Evolutionary conservation across 2,329 filamentous ascomycete genomes (phyloP).

Genomic region (Meredithiella fracta): DNA sequence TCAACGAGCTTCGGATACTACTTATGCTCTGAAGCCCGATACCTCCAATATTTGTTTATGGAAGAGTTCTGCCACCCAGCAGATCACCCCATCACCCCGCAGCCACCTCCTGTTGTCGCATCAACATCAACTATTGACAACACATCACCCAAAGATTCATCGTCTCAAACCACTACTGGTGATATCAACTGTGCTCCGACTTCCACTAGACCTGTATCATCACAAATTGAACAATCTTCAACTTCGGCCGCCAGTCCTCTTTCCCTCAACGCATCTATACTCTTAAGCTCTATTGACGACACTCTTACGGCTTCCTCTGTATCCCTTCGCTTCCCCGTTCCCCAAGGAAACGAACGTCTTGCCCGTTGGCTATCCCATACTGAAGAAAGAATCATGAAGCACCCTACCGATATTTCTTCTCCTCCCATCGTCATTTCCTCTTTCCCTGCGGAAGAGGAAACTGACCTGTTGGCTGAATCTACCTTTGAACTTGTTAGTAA

Average conservation of each 20-base stretch:
- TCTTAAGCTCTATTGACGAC: background rate
- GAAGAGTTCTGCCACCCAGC: background rate
- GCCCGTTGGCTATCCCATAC: conserved; percentile 44
- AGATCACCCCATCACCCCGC: background rate
- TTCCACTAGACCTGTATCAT: too few relatives aligned
- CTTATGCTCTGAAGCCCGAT: conserved; percentile 7
- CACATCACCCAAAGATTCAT: background rate
- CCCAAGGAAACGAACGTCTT: conserved; percentile 37
- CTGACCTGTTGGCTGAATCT: conserved; percentile 34
- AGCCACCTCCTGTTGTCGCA: conserved; percentile 1
- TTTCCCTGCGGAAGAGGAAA: conserved; percentile 21
- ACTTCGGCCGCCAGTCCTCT: too few relatives aligned
- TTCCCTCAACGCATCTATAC: too few relatives aligned
- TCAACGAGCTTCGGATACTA: conserved; percentile 1
- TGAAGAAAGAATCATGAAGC: conserved; percentile 36
- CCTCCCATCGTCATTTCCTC: conserved; percentile 13
- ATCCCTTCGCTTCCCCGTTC: conserved; percentile 38
- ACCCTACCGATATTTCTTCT: background rate
- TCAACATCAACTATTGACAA: conserved; percentile 9
- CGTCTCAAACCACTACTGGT: too few relatives aligned
- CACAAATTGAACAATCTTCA: too few relatives aligned
- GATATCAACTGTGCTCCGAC: too few relatives aligned
- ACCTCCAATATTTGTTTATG: conserved; percentile 10
- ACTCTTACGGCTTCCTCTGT: conserved; percentile 23
- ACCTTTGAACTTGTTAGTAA: conserved; percentile 39